These are phyloP conservation scores for Paradendryphiella salina DNA, from an alignment of 2,329 filamentous ascomycete genomes.

Conservation along the genomic window DNA sequence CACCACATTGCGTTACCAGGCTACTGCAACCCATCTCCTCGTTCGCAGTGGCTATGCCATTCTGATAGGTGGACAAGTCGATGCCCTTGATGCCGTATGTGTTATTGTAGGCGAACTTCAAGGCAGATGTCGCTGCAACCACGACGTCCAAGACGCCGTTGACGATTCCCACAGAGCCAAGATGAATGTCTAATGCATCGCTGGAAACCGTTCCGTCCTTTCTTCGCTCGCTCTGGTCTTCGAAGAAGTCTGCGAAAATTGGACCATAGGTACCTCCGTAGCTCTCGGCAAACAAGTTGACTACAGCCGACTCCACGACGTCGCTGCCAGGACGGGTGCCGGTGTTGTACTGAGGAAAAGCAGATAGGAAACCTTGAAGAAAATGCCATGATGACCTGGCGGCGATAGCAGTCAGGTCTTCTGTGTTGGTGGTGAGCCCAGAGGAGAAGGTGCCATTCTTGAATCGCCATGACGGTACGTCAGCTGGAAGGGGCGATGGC, in stretches of 20 bases:
- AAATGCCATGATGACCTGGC: conserved; percentile 68
- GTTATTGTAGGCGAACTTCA: conserved; percentile 64
- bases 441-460: conserved; percentile 69
- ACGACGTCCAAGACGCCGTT: conserved; percentile 71
- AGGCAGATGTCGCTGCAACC: conserved; percentile 62
- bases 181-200: conserved; percentile 61
- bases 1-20: conserved; percentile 42
- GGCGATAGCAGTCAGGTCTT: conserved; percentile 61
- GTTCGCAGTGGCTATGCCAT: conserved; percentile 54
- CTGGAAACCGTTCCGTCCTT: conserved; percentile 55
- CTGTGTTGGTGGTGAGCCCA: conserved; percentile 53
- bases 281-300: conserved; percentile 70
- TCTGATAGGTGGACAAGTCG: conserved; percentile 55
- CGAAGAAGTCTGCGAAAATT: conserved; percentile 61
- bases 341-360: conserved; percentile 63
- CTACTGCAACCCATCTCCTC: conserved; percentile 58
- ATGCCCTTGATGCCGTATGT: conserved; percentile 66
- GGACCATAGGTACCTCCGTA: conserved; percentile 73
- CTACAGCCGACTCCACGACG: conserved; percentile 52
- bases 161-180: conserved; percentile 68
- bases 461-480: conserved; percentile 47
- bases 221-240: conserved; percentile 64
- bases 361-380: conserved; percentile 62
- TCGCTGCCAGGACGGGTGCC: conserved; percentile 47
- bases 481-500: conserved; percentile 38